Percentiles rank a stretch among this genome's conserved stretches.
These are phyloP conservation scores for Termitomyces sp. DNA, from an alignment of 768 basidiomycete species.

Conservation along the genomic window DNA sequence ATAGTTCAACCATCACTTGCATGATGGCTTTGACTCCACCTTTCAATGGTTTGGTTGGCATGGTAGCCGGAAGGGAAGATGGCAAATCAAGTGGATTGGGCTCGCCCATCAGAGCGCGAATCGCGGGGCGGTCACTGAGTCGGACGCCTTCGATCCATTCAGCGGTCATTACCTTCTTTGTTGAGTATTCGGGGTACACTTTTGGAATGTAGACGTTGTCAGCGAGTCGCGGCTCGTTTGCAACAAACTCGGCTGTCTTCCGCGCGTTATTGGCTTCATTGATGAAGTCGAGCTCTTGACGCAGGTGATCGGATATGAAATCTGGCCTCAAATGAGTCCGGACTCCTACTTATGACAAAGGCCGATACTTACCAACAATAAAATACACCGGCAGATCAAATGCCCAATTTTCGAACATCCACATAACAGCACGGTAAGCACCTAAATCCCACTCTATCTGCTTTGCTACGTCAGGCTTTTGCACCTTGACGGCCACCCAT, in stretches of 20 bases:
- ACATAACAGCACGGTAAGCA: conserved; percentile 70
- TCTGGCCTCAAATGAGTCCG: conserved; percentile 36
- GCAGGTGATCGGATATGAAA: conserved; percentile 78
- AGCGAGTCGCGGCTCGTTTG: conserved; percentile 65
- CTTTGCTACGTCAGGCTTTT: conserved; percentile 84
- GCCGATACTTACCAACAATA: conserved; percentile 54
- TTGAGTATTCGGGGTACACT: conserved; percentile 70
- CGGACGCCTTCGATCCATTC: conserved; percentile 85
- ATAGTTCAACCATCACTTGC: conserved; percentile 85
- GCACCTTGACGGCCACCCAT: conserved; percentile 92
- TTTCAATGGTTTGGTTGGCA: conserved; percentile 41
- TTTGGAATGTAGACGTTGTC: conserved; percentile 77
- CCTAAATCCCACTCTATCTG: conserved; percentile 87
- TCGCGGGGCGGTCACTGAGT: conserved; percentile 59
- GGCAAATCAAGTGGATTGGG: conserved; percentile 15
- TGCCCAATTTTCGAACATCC: conserved; percentile 73
- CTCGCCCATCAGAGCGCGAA: conserved; percentile 61
- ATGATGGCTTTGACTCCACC: conserved; percentile 69
- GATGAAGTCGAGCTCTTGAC: conserved; percentile 79
- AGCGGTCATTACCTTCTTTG: conserved; percentile 76
- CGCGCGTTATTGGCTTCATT: conserved; percentile 78
- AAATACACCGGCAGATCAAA: conserved; percentile 89
- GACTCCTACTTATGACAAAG: neutral
- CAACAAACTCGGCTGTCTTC: conserved; percentile 66
- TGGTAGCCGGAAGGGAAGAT: conserved; percentile 23